Conservation (phyloP, 495 filamentous ascomycete species). For the Penicillium bovifimosum region DNA sequence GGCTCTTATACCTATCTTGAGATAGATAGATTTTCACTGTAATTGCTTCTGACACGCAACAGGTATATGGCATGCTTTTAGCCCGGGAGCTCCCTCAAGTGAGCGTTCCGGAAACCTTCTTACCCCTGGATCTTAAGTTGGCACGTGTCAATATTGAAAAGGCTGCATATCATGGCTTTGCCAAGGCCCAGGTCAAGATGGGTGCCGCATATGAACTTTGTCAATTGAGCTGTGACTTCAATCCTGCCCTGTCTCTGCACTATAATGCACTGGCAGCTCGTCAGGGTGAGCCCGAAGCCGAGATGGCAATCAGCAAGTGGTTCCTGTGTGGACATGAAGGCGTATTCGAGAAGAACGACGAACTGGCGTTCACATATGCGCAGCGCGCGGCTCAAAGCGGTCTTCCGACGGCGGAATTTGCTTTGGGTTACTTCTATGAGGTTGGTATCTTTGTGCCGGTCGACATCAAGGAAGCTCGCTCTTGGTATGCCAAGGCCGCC, state of each 20-base stretch:
- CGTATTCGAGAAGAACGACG: conserved; percentile 91
- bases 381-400: conserved; percentile 74
- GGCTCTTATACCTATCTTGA: not conserved
- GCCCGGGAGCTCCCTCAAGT: conserved; percentile 87
- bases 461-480: conserved; percentile 75
- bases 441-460: conserved; percentile 83
- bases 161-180: conserved; percentile 91
- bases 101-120: conserved; percentile 63
- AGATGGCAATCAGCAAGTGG: conserved; percentile 98
- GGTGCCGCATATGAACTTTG: conserved; percentile 92
- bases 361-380: conserved; percentile 85
- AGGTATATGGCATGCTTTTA: conserved; percentile 92
- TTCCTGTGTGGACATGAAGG: conserved; percentile 92
- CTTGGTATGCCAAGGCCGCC: conserved; percentile 87
- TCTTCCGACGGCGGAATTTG: conserved; percentile 89
- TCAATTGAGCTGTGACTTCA: conserved; percentile 90
- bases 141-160: conserved; percentile 90
- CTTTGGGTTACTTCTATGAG: conserved; percentile 95
- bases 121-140: conserved; percentile 68
- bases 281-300: conserved; percentile 84
- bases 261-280: conserved; percentile 92
- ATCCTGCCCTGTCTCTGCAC: conserved; percentile 84
- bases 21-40: not conserved
- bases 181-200: conserved; percentile 97
- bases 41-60: conserved; percentile 7